Evolutionary conservation across 208 protist species (phyloP), one percentile per base, ranked within the genome.

Genomic region (Acanthamoeba triangularis): DNA sequence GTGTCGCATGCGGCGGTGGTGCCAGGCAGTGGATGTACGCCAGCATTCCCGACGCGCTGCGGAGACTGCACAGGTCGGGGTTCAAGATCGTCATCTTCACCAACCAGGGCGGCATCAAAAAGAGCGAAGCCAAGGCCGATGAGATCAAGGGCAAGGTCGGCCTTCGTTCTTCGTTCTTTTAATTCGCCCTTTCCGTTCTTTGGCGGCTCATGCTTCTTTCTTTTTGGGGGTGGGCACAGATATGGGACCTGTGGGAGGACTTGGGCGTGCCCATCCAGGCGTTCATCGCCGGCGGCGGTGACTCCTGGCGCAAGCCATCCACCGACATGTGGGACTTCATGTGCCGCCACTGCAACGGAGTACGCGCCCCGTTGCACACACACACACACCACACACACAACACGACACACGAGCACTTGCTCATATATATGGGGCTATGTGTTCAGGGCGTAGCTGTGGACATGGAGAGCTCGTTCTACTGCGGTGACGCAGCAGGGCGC

Each of bases 401-500:
- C 13, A 5, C 49, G 49, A 54, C 49, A 8, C 49, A 54, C 49
- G 6, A 1, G 1, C 74, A 18, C 49, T 35, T 93, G 20, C 65
- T 93, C 41, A 72, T 93, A 23, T 49, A 3, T 37, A 3, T 78
- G 37, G 13, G 69, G 49, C 3, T 4, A 23, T 14, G 52, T 47
- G 16, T 37, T 13, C 37, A 80, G 30, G 35, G 47, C 23, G n/a
- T 74, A 13, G 35, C 20, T 18, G 33, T 93, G 69, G 67, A 97
- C 84, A 76, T 96, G 54, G 35, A 94, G 20, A 95, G 95, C 78
- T 98, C 95, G n/a, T 98, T 99, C 82, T 99, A 99, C 95, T 97
- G 98, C 33, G 99, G 99, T 33, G 99, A 99, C 96, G 98, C 99
- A 7, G 99, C 99, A 3, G 99, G 98, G 10, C 96, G 99, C 13